Base-by-base conservation (phyloP, 495 filamentous ascomycete genomes). In the Daldinia bambusicola region DNA sequence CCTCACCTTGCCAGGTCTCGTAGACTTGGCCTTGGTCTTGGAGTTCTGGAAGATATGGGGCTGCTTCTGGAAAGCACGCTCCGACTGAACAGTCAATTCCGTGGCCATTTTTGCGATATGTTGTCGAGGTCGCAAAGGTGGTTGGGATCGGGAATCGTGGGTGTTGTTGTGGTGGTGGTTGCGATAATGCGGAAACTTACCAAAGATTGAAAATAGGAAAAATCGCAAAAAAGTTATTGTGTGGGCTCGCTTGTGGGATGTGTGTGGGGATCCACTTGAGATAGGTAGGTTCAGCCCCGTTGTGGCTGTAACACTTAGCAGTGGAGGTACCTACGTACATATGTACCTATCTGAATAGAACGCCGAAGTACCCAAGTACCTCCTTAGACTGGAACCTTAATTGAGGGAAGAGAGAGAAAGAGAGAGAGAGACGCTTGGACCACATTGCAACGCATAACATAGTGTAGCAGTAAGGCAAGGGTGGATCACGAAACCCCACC, bases 21-120 rank as follows among this genome's bases (percentile, higher is more conserved):
- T 89, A 81, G 88, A 90, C 89, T 97, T 98, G 72, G 89, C 83
- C 82, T 92, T 90, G 84, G 91, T 89, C 89, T 97, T 98, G 77
- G 87, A 83, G 89, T 97, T 97, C 80, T 91, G 88, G 92, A 98
- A 98, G 89, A 99, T 97, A 85, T 99, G 96, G 79, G 95, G 96
- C 89, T 99, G 94, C 89, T 97, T 97, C 84, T 97, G 94, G 91
- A 90, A 97, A 86, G 94, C 94, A 84, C 94, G 93, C 90, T 97
- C 94, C 80, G 92, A 93, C 89, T 97, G 94, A 82, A 97, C 94
- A 82, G 91, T 97, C 84, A 97, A 89, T 89, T 97, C 94, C 87
- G 94, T 97, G 80, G 94, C 94, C 94, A 97, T 97, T 85, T 84
- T 91, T 90, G 87, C 89, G 90, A 88, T 85, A 66, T 70, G 63